Conservation (phyloP, 306 rosid species). For the Fragaria nilgerrensis region DNA sequence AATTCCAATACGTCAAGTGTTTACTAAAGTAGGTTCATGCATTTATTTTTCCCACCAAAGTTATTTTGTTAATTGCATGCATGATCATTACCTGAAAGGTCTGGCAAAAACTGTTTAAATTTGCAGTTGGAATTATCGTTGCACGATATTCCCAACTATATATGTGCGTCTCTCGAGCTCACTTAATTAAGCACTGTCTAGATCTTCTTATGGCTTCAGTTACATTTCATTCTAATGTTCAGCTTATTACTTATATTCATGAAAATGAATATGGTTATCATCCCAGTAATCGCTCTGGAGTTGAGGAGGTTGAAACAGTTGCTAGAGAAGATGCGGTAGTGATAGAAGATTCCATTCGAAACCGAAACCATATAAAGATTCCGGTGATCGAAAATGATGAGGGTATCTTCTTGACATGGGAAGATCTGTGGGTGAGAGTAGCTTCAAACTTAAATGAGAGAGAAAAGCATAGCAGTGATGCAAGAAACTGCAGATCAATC, state of each 20-base stretch:
- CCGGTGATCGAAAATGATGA: not conserved
- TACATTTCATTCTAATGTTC: not conserved
- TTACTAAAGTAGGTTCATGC: too few relatives aligned
- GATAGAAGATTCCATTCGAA: not conserved
- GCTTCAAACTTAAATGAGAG: not conserved
- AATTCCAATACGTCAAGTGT: too few relatives aligned
- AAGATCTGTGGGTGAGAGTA: conserved; percentile 50
- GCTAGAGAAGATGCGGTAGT: not conserved
- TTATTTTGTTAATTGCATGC: too few relatives aligned
- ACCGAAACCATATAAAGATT: not conserved
- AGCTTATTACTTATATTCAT: not conserved
- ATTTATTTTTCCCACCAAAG: too few relatives aligned
- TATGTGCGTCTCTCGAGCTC: not conserved
- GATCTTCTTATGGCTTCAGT: conserved; percentile 7
- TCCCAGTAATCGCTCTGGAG: not conserved
- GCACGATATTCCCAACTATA: not conserved
- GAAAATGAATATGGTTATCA: conserved; percentile 3
- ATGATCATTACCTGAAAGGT: too few relatives aligned
- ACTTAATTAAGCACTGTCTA: not conserved
- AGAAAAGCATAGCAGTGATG: not conserved
- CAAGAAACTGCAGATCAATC: conserved; percentile 38
- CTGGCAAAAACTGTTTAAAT: too few relatives aligned
- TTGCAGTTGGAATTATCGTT: not conserved
- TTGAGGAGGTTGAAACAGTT: not conserved
- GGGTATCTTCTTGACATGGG: conserved; percentile 52